A percentile compares a stretch with the other conserved stretches of the same genome.
Conservation (phyloP, 1,139 yeast genomes). For the Pichia sp. region DNA sequence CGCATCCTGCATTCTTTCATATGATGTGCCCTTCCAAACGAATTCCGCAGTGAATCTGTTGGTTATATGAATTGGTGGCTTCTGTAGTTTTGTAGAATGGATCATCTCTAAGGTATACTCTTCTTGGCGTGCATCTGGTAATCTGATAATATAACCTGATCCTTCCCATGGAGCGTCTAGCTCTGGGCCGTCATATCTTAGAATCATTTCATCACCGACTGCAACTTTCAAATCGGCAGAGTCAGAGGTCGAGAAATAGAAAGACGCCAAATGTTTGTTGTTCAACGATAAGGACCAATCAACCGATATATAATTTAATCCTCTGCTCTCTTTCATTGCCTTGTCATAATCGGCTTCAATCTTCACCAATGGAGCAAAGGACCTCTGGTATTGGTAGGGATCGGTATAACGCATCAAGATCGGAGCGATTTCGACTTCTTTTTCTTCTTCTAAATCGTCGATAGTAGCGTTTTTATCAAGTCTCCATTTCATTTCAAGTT, state of each 20-base stretch:
- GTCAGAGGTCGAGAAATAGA: constrained; percentile 64
- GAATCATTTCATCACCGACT: constrained; percentile 76
- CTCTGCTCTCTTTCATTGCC: constrained; percentile 71
- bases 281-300: constrained; percentile 71
- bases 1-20: constrained; percentile 80
- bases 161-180: constrained; percentile 60
- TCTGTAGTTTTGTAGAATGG: constrained; percentile 30
- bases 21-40: constrained; percentile 85
- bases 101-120: constrained; percentile 69
- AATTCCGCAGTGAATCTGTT: constrained; percentile 80
- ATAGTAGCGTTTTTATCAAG: constrained; percentile 59
- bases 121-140: constrained; percentile 67
- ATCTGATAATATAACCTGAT: constrained; percentile 62
- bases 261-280: constrained; percentile 64
- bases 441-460: constrained; percentile 48
- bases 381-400: constrained; percentile 80
- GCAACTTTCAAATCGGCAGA: constrained; percentile 66
- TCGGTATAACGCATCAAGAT: constrained; percentile 74
- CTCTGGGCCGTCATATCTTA: constrained; percentile 52
- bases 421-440: constrained; percentile 61
- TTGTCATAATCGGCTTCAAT: constrained; percentile 79
- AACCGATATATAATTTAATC: constrained; percentile 68
- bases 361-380: constrained; percentile 80
- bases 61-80: constrained; percentile 58
- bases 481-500: constrained; percentile 81